Conservation (phyloP, 2,329 filamentous ascomycete genomes). For the Beauveria sp. region DNA sequence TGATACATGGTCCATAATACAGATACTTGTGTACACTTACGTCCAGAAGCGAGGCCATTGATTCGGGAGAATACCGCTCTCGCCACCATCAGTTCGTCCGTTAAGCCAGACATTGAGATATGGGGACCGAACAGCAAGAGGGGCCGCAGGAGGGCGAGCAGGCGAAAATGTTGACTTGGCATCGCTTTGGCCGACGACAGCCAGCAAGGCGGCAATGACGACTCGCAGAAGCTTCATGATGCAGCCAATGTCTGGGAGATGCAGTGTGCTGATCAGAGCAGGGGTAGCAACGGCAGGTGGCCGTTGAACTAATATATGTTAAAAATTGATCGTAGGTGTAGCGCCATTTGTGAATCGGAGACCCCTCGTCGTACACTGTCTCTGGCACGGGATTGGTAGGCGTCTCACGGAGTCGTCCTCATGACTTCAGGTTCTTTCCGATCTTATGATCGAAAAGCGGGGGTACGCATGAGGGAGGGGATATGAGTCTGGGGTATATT, state of each 20-base stretch:
- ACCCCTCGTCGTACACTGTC: not conserved
- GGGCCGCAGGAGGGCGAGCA: slow-evolving; percentile 58
- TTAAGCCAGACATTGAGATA: slow-evolving; percentile 66
- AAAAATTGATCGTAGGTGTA: not conserved
- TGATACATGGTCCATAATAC: too few species aligned
- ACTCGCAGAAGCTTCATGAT: slow-evolving; percentile 11
- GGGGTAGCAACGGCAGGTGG: not conserved
- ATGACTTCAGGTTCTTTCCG: not conserved
- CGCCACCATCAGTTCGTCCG: slow-evolving; percentile 52
- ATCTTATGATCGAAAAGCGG: not conserved
- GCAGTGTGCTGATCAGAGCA: not conserved
- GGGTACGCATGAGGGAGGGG: not conserved
- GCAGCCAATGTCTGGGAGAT: not conserved
- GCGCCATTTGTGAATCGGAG: not conserved
- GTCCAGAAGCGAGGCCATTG: slow-evolving; percentile 63
- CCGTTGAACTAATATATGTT: not conserved
- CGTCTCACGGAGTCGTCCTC: not conserved
- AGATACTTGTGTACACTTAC: slow-evolving; percentile 33
- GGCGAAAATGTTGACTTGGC: slow-evolving; percentile 52
- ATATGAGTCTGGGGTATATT: not conserved
- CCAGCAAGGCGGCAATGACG: slow-evolving; percentile 21
- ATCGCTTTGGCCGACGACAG: slow-evolving; percentile 20
- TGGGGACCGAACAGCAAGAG: slow-evolving; percentile 66
- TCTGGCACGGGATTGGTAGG: not conserved
- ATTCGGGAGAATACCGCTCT: slow-evolving; percentile 60